Conservation (phyloP, 768 basidiomycete species). For the Scleroderma bovista region DNA sequence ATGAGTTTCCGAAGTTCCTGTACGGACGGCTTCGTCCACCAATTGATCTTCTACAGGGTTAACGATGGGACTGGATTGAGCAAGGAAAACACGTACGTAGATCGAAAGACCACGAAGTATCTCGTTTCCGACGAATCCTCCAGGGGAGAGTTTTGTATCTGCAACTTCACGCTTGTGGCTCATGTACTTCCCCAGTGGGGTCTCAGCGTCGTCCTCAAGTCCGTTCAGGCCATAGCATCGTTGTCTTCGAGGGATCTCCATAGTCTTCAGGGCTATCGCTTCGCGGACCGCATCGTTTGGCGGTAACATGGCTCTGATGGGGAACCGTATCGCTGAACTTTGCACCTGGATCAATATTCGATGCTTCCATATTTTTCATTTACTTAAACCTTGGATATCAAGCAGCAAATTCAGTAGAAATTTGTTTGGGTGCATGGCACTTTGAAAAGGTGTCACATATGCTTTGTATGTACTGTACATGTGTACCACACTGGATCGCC, state of each 20-base stretch:
- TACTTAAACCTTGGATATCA: not conserved
- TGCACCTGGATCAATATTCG: too few relatives aligned
- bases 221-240: constrained; percentile 10
- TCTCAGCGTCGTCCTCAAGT: constrained; percentile 34
- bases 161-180: constrained; percentile 83
- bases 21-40: constrained; percentile 81
- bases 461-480: too few relatives aligned
- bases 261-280: constrained; percentile 4
- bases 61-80: not conserved
- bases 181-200: constrained; percentile 87
- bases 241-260: constrained; percentile 1
- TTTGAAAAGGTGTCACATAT: too few relatives aligned
- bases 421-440: too few relatives aligned
- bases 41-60: constrained; percentile 62
- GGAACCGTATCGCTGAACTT: too few relatives aligned
- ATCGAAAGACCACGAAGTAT: constrained; percentile 75
- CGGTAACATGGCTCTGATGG: too few relatives aligned
- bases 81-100: constrained; percentile 53
- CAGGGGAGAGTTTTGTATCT: constrained; percentile 62
- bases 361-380: not conserved
- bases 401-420: too few relatives aligned
- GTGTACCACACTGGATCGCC: too few relatives aligned
- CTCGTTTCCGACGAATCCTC: constrained; percentile 20
- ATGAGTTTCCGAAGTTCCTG: constrained; percentile 81
- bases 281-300: constrained; percentile 34